Conservation (phyloP, 495 filamentous ascomycete genomes). For the Sabuloglossum arenarium region DNA sequence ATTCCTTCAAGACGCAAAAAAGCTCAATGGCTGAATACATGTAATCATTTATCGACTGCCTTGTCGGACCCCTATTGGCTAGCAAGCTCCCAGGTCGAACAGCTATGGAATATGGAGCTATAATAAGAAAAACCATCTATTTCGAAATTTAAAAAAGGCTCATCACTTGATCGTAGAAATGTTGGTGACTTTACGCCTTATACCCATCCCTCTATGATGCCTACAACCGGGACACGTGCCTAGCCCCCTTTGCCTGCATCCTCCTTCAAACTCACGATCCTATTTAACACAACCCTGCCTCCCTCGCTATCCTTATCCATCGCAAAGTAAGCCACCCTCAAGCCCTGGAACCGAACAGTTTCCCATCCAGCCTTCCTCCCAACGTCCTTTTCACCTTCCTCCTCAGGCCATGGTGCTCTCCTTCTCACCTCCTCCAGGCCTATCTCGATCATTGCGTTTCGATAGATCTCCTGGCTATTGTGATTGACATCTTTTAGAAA, state of each 20-base stretch:
- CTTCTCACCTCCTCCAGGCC: constrained; percentile 62
- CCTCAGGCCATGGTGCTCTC: constrained; percentile 66
- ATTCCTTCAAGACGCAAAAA: no score
- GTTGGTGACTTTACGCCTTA: no score
- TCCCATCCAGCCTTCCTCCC: constrained; percentile 35
- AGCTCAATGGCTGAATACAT: no score
- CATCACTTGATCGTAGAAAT: no score
- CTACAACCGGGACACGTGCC: background rate
- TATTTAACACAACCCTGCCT: constrained; percentile 65
- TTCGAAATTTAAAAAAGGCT: no score
- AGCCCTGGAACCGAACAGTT: constrained; percentile 75
- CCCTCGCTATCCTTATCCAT: constrained; percentile 64
- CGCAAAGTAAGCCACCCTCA: constrained; percentile 75
- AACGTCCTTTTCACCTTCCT: constrained; percentile 29
- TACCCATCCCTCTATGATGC: background rate
- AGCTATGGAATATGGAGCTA: no score
- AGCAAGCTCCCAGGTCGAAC: no score
- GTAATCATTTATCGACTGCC: no score
- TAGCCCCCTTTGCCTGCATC: constrained; percentile 40
- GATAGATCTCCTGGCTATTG: constrained; percentile 56
- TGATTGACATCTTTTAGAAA: constrained; percentile 75
- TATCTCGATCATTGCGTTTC: constrained; percentile 60
- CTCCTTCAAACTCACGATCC: constrained; percentile 87
- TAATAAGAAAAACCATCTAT: no score
- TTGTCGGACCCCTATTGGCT: no score